These are phyloP conservation scores for Odontarrhena argentea DNA, from an alignment of 345 rosid genomes.

Conservation along the genomic window DNA sequence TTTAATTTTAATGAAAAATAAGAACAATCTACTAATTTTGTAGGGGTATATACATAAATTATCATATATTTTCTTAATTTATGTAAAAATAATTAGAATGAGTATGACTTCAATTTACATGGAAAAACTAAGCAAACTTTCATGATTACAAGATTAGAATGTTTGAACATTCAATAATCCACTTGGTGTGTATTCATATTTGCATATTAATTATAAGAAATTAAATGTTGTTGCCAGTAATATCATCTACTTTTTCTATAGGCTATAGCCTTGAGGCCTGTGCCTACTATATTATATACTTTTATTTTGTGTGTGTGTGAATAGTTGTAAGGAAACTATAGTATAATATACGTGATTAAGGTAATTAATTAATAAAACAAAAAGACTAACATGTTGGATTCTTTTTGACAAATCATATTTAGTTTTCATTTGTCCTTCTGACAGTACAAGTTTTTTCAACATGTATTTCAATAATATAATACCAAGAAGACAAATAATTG, in stretches of 20 bases:
- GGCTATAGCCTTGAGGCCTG: background rate
- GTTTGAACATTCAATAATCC: background rate
- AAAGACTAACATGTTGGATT: slow-evolving; percentile 9
- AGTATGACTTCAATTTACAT: too few relatives aligned
- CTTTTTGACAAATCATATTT: slow-evolving; percentile 1
- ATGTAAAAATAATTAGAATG: too few relatives aligned
- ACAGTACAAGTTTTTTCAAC: slow-evolving; percentile 10
- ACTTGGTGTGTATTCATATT: background rate
- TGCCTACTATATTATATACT: background rate
- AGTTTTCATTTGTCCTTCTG: background rate
- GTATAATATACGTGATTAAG: background rate
- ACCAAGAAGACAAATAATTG: slow-evolving; percentile 12
- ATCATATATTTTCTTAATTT: too few relatives aligned
- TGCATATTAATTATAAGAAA: background rate
- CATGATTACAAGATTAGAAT: background rate
- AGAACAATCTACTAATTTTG: too few relatives aligned
- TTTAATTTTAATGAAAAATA: too few relatives aligned
- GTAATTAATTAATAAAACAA: background rate
- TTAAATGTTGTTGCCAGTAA: background rate
- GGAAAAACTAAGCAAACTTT: background rate
- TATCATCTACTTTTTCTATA: background rate
- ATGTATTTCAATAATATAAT: background rate
- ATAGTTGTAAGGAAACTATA: background rate
- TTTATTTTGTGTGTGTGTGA: background rate
- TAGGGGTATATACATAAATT: too few relatives aligned